A percentile compares a stretch with the other conserved stretches of the same genome.
Conservation (phyloP, 2,329 filamentous ascomycete species). For the Aspergillus carbonarius region DNA sequence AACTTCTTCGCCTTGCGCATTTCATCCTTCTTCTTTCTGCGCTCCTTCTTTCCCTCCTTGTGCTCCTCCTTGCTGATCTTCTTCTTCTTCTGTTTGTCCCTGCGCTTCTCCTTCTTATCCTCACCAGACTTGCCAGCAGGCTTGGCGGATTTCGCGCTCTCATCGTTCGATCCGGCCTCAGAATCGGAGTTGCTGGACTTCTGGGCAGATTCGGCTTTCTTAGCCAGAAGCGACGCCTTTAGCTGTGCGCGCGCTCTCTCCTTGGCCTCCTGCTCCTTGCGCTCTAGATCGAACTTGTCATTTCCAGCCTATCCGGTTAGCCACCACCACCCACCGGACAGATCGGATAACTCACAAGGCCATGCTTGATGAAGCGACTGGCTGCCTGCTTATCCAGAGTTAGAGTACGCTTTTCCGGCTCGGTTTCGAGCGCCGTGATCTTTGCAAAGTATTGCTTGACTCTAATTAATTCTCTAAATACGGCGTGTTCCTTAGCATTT, state of each 20-base stretch:
- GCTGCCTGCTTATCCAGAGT: conserved; percentile 73
- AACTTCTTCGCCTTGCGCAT: conserved; percentile 29
- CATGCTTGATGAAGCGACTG: conserved; percentile 76
- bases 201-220: conserved; percentile 32
- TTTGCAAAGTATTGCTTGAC: conserved; percentile 92
- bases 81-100: conserved; percentile 27
- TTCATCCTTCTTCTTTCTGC: conserved; percentile 15
- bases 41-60: conserved; percentile 40
- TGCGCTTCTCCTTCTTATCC: conserved; percentile 30
- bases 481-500: conserved; percentile 78
- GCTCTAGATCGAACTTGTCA: conserved; percentile 52
- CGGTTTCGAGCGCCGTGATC: conserved; percentile 73
- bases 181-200: conserved; percentile 21
- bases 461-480: conserved; percentile 81
- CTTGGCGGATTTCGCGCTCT: not conserved
- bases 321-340: conserved; percentile 3
- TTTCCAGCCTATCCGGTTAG: conserved; percentile 45
- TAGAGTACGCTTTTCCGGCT: conserved; percentile 57
- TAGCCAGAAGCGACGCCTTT: conserved; percentile 47
- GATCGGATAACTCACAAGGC: conserved; percentile 58
- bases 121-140: conserved; percentile 9
- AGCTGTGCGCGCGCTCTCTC: conserved; percentile 52
- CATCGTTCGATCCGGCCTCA: conserved; percentile 16
- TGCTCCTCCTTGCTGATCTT: conserved; percentile 29
- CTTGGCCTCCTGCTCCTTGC: conserved; percentile 51